These are phyloP conservation scores for Irpex sp. DNA, from an alignment of 1,284 basidiomycete species.

Conservation along the genomic window DNA sequence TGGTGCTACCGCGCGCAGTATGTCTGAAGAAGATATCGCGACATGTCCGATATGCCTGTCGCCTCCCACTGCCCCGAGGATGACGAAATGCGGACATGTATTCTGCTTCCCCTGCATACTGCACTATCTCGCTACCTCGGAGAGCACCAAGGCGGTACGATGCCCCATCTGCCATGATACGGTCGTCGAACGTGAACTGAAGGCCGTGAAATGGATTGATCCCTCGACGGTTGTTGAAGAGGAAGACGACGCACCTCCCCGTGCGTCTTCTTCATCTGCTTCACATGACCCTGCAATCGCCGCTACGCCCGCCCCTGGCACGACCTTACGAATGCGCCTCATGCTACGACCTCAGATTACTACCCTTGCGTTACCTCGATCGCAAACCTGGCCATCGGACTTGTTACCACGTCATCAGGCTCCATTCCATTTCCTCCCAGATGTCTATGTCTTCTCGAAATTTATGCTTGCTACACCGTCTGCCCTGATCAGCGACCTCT, in stretches of 20 bases:
- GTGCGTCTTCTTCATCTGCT: constrained; percentile 45
- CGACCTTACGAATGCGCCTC: constrained; percentile 79
- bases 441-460: constrained; percentile 85
- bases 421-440: constrained; percentile 94
- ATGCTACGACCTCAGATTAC: constrained; percentile 93
- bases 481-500: constrained; percentile 74
- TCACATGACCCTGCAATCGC: constrained; percentile 30
- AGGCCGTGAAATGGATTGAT: constrained; percentile 85
- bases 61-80: constrained; percentile 86
- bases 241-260: constrained; percentile 31
- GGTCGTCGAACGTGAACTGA: constrained; percentile 87
- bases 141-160: constrained; percentile 78
- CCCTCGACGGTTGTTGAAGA: constrained; percentile 34
- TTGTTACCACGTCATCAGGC: constrained; percentile 87
- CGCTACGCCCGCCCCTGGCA: constrained; percentile 44
- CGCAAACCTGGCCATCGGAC: constrained; percentile 90
- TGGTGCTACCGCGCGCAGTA: constrained; percentile 33
- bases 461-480: constrained; percentile 96
- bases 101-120: constrained; percentile 91
- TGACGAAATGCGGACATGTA: constrained; percentile 98
- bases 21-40: constrained; percentile 56
- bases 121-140: constrained; percentile 85
- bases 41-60: constrained; percentile 96
- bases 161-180: constrained; percentile 98
- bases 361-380: constrained; percentile 92